Evolutionary conservation across 306 rosid genomes (phyloP), one percentile per base, ranked within the genome.

Genomic region (Casuarina equisetifolia): DNA sequence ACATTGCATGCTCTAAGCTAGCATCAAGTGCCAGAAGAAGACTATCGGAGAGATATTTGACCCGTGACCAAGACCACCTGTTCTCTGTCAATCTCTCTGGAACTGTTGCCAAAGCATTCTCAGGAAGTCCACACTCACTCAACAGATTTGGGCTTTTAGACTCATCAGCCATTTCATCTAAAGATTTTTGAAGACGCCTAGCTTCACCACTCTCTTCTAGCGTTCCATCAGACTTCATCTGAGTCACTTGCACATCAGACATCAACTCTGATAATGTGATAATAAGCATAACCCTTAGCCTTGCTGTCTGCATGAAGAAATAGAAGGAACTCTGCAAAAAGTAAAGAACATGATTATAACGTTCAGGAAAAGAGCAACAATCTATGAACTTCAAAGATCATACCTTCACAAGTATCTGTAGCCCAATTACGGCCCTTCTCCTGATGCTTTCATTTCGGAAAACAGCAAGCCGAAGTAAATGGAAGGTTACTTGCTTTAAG

Each of bases 211-310:
- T 95, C 87, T 95, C 98, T 82, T 92, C 98, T 70, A 91, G 86
- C 71, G 90, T 87, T 84, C 97, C 98, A 84, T 92, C 96, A 74
- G 97, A 64, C 89, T 87, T 92, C 98, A 95, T 91, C 87, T 92
- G 98, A 86, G 97, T 95, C 81, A 95, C 98, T 95, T 95, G 98
- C 80, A 95, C 96, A 61, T 95, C 98, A 74, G 98, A 95, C 98
- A 92, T 92, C 81, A 95, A 85, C 88, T 95, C 98, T 19, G 98
- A 95, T 71, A 95, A 81, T 48, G 98, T 92, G 83, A 95, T 95
- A 74, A 95, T 92, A 82, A 95, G 85, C 97, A 95, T 91, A 75
- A 90, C 98, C 88, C 98, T 91, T 86, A 95, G 84, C 79, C 98
- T 91, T 74, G 98, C 97, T 49, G 98, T 95, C 78, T 92, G 98